A percentile compares a stretch with the other conserved stretches of the same genome.
Conservation (phyloP, 768 basidiomycete genomes). For the Leccinellum rugosiceps region DNA sequence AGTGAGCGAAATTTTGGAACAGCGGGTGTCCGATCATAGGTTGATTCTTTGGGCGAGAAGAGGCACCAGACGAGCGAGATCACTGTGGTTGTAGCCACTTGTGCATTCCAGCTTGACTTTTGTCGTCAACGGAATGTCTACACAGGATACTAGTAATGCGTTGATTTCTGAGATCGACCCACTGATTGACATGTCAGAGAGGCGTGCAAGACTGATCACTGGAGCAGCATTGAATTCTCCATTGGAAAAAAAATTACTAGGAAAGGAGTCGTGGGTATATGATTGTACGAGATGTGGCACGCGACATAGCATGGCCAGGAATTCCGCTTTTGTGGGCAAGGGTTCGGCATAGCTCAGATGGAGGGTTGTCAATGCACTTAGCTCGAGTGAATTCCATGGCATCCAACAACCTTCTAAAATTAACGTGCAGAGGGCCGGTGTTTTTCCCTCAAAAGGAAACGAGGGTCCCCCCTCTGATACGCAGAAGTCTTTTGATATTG, state of each 20-base stretch:
- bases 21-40: background rate
- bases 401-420: no score
- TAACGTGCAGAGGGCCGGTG: no score
- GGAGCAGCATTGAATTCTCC: background rate
- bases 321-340: slow-evolving; percentile 17
- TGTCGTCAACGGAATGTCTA: background rate
- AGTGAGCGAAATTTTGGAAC: background rate
- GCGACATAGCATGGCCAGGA: slow-evolving; percentile 31
- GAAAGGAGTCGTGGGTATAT: slow-evolving; percentile 33
- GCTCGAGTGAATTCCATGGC: background rate
- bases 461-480: no score
- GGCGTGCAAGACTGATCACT: background rate
- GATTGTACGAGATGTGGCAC: slow-evolving; percentile 34
- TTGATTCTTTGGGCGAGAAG: background rate
- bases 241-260: slow-evolving; percentile 1
- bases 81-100: background rate
- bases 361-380: slow-evolving; percentile 34
- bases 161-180: background rate
- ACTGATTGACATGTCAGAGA: background rate
- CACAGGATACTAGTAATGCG: slow-evolving; percentile 1
- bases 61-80: background rate
- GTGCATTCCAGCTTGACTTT: background rate
- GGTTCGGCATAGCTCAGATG: slow-evolving; percentile 26
- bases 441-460: no score
- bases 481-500: no score